Evolutionary conservation across 345 rosid species (phyloP).

Genomic region (Pistacia integerrima): DNA sequence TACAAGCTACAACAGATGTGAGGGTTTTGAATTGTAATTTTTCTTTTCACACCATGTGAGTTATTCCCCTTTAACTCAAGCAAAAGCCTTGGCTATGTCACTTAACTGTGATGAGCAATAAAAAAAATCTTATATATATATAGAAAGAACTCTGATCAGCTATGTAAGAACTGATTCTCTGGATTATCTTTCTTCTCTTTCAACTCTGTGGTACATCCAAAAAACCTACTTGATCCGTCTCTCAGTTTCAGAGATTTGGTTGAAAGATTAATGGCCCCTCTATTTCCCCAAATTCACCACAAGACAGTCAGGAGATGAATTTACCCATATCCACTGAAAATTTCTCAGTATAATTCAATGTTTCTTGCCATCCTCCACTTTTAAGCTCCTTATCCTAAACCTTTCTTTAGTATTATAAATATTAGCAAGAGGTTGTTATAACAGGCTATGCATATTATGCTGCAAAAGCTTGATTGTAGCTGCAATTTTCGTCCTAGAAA

Average conservation of each 20-base stretch:
- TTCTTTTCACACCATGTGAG: background rate
- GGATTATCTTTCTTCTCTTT: slow-evolving; percentile 3
- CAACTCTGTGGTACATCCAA: background rate
- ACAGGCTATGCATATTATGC: background rate
- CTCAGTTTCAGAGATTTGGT: background rate
- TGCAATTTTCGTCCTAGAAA: background rate
- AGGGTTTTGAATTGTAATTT: background rate
- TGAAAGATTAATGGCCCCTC: background rate
- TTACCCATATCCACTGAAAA: background rate
- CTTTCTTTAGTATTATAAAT: background rate
- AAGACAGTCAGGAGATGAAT: background rate
- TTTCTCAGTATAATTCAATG: background rate
- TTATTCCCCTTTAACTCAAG: background rate
- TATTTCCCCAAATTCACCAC: background rate
- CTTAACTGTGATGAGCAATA: background rate
- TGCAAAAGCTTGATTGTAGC: background rate
- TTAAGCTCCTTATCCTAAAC: background rate
- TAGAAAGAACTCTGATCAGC: background rate
- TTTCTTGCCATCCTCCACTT: background rate
- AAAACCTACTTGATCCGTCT: background rate
- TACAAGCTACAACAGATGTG: background rate
- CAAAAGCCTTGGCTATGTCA: background rate
- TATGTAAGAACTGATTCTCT: background rate
- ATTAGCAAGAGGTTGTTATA: background rate
- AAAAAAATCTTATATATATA: too few species aligned